Percentiles rank a stretch among this genome's conserved stretches.
Conservation (phyloP, 805 yeast genomes). For the Maudiozyma barnettii region DNA sequence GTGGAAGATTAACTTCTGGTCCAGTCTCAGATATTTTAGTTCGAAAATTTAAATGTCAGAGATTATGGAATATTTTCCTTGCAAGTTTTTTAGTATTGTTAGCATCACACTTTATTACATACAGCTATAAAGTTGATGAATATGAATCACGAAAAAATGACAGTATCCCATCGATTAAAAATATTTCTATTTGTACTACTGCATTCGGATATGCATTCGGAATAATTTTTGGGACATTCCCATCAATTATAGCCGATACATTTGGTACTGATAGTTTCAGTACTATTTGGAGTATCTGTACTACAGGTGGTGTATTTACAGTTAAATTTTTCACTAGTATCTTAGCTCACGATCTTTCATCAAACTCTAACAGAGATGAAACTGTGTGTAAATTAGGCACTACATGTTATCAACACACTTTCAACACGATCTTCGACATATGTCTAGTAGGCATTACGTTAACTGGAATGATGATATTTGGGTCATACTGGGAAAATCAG, state of each 20-base stretch:
- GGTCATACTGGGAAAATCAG: background rate
- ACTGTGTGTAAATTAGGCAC: constrained; percentile 38
- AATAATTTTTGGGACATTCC: constrained; percentile 62
- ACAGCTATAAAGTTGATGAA: background rate
- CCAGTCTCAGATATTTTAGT: constrained; percentile 53
- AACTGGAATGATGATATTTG: background rate
- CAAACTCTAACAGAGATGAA: constrained; percentile 32
- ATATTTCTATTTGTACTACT: constrained; percentile 42
- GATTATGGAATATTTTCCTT: constrained; percentile 54
- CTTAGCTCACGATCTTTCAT: constrained; percentile 48
- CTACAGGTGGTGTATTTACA: constrained; percentile 57
- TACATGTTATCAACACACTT: constrained; percentile 40
- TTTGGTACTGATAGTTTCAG: constrained; percentile 62
- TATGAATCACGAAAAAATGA: background rate
- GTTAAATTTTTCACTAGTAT: constrained; percentile 45
- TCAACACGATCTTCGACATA: constrained; percentile 22
- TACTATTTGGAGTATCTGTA: constrained; percentile 66
- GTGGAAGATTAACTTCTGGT: constrained; percentile 58
- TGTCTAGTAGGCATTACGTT: constrained; percentile 7
- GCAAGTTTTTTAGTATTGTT: constrained; percentile 30
- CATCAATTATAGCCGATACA: constrained; percentile 63
- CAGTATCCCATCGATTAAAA: constrained; percentile 25
- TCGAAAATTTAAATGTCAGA: constrained; percentile 41
- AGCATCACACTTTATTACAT: constrained; percentile 28
- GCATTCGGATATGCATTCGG: constrained; percentile 63